Evolutionary conservation across 2,329 filamentous ascomycete species (phyloP), one percentile per base, ranked within the genome.

Genomic region (Diaporthe eres): DNA sequence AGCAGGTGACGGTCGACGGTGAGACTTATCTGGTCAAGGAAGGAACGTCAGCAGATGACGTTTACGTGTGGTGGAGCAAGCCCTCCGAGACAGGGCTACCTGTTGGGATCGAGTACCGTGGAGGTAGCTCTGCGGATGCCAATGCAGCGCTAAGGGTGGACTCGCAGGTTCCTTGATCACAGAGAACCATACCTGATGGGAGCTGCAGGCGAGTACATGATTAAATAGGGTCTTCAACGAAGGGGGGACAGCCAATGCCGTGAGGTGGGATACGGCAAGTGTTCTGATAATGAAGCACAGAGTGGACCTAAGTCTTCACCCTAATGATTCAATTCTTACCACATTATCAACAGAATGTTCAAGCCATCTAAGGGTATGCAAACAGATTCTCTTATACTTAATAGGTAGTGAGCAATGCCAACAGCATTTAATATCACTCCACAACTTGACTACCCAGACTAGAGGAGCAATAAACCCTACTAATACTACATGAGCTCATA

Each of bases 61-160:
- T 60, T 31, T 72, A 72, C 34, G 70, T 49, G 15, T 72, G 70
- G 70, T 58, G 39, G 39, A 72, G 70, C 25, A 15, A 37, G 22
- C 70, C 70, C n/a, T 25, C 53, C 25, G 44, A 22, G 19, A 51
- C 53, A 22, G 70, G 70, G 13, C 39, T 72, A 17, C 39, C 70
- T 1, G 28, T 60, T n/a, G 25, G 34, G 8, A 60, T 72, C 15
- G 53, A 72, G 17, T 72, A 60, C 13, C 39, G 34, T 28, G 70
- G 70, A 49, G 39, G 9, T 19, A 37, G 13, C 55, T 49, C 70
- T 49, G 10, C 42, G 22, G 37, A 49, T 60, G 55, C 70, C 19
- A 72, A 72, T 28, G 39, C 70, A 25, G 70, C 70, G 17, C 39
- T 72, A 1, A 58, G 55, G 42, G 39, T 72, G 31, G 70, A 72